These are phyloP conservation scores for Triticum dicoccoides DNA, from an alignment of 176 grass and related monocot species.

Conservation along the genomic window DNA sequence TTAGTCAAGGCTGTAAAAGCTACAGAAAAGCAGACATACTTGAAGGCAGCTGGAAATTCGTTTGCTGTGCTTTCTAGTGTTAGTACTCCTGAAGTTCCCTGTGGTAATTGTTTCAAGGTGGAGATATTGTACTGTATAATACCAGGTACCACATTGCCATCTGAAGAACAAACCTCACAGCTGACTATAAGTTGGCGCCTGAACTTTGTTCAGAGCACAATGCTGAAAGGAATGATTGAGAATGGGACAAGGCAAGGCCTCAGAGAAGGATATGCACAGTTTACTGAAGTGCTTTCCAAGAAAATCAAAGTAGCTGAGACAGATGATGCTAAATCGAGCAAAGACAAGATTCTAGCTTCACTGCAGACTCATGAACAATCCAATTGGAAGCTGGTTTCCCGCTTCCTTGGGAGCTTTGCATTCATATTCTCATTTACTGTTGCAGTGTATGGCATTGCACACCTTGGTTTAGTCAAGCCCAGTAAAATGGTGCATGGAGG, in stretches of 20 bases:
- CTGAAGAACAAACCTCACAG: constrained; percentile 57
- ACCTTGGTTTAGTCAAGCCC: constrained; percentile 59
- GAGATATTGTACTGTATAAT: constrained; percentile 73
- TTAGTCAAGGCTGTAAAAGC: constrained; percentile 86
- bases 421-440: constrained; percentile 58
- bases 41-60: constrained; percentile 61
- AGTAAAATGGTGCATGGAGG: constrained; percentile 55
- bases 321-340: constrained; percentile 52
- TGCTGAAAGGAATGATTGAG: constrained; percentile 96
- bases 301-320: constrained; percentile 58
- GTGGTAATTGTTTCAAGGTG: constrained; percentile 71
- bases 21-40: constrained; percentile 79
- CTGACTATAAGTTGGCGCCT: constrained; percentile 78
- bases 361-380: constrained; percentile 68
- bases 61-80: constrained; percentile 63
- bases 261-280: constrained; percentile 72
- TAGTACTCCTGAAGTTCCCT: constrained; percentile 83
- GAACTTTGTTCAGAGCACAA: constrained; percentile 90
- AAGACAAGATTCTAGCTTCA: constrained; percentile 79
- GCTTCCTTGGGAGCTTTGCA: constrained; percentile 84
- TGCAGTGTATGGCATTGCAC: constrained; percentile 51
- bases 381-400: constrained; percentile 59
- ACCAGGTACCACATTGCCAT: constrained; percentile 53
- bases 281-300: constrained; percentile 71
- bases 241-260: constrained; percentile 82